Base-by-base conservation (phyloP, 108 stramenopile species). In the Nannochloropsis gaditana region DNA sequence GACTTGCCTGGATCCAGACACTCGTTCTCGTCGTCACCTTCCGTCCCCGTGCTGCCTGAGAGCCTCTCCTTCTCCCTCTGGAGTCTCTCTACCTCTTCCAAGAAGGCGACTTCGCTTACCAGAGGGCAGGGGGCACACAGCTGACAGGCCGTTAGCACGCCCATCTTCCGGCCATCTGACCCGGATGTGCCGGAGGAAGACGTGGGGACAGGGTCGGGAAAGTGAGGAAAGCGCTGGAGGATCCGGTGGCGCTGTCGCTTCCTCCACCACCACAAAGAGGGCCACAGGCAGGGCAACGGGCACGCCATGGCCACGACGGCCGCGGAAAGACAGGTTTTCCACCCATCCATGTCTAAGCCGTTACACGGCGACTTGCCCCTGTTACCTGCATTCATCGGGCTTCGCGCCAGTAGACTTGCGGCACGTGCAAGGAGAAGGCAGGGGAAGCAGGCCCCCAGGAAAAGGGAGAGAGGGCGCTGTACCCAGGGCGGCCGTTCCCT, bases 261-360 rank as follows among this genome's bases (percentile, higher is more conserved):
- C 59, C 59, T 15, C 15, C n/a, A n/a, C 59, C 59, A 73, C 6
- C 19, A 15, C n/a, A 73, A 73, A n/a, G 59, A 4, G 3, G 59
- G 59, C 59, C 59, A 73, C 59, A 73, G 59, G 59, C 59, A 73
- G 59, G 59, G 59, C 15, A 73, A n/a, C n/a, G 59, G 59, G 59
- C 59, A 73, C n/a, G n/a, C 59, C 15, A 15, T 73, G 19, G 59
- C 59, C 59, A 73, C 19, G 19, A 73, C 15, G 2, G 19, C 15
- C 19, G 59, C 15, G 2, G 59, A 73, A 15, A 73, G 59, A 8
- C 59, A 73, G 3, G 59, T 73, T n/a, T n/a, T n/a, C 59, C 59
- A 73, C 59, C 59, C 59, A n/a, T 5, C 59, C 4, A 15, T 6
- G n/a, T 73, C n/a, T n/a, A 73, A 73, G 6, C n/a, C 19, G 15